Evolutionary conservation across 768 basidiomycete species (phyloP), one percentile per base, ranked within the genome.

Genomic region (Lactarius indigo): DNA sequence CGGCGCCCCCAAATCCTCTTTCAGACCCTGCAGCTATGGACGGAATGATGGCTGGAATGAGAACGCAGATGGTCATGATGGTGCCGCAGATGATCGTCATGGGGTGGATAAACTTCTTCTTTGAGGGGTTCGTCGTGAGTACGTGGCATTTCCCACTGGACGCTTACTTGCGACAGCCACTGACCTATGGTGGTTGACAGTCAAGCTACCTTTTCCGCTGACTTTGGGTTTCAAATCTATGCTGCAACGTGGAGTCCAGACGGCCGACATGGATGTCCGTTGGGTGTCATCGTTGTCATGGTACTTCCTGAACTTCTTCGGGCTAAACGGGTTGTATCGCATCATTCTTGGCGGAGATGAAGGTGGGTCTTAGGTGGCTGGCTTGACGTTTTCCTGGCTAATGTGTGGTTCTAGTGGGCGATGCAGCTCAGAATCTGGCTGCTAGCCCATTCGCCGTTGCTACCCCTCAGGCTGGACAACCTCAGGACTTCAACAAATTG

Each of bases 71-170:
- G 84, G 94, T 98, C 58, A 96, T 97, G 92, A 98, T 98, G 92
- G 91, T 96, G 17, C 93, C 92, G 20, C 92, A 98, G 78, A 98
- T 98, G 91, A 84, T 97, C 67, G 94, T 98, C 71, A 98, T 98
- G 96, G 96, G 95, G 60, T 98, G 96, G 92, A 98, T 99, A 79
- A 98, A 95, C 77, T 94, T 96, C 77, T 99, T 99, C 87, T 99
- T 98, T 80, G 91, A 96, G 73, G 97, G 97, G 33, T 98, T 98
- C 75, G 92, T 99, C 65, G 83, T 98, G 65, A 98, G 96, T 98
- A 75, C 77, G 96, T 67, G 23, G 28, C 23, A 23, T 52, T 31
- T 52, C 52, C 55, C 4, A 47, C 56, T 54, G 35, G 33, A 56
- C 28, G 37, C 39, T 33, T 5, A 12, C 42, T 58, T 9, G 18